A percentile compares a stretch with the other conserved stretches of the same genome.
Conservation (phyloP, 2,329 filamentous ascomycete genomes). For the Fusarium anguioides region DNA sequence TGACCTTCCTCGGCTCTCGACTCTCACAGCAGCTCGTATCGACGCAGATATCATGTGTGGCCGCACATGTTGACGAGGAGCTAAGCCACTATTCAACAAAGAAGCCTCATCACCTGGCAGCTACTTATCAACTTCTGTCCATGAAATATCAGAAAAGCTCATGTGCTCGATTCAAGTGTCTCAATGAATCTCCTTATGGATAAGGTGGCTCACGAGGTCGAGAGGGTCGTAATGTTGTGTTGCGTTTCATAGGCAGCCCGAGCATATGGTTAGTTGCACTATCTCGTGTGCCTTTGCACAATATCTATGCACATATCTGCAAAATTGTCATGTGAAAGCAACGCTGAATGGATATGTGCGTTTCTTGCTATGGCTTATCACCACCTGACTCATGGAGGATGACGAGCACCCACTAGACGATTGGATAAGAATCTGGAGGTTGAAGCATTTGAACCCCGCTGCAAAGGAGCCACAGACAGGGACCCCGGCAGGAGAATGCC, state of each 20-base stretch:
- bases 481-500: constrained; percentile 17
- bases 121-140: neutral
- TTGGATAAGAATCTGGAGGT: constrained; percentile 28
- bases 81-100: constrained; percentile 17
- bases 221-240: neutral
- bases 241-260: constrained; percentile 1
- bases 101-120: too few relatives aligned
- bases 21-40: neutral
- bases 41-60: neutral
- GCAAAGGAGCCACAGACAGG: constrained; percentile 17
- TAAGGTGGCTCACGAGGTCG: constrained; percentile 25
- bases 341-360: neutral
- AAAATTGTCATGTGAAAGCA: constrained; percentile 6
- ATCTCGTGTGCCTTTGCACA: neutral
- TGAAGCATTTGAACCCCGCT: constrained; percentile 17
- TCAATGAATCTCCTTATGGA: neutral
- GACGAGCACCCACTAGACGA: constrained; percentile 26
- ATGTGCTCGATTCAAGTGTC: constrained; percentile 28
- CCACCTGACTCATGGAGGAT: constrained; percentile 29
- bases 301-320: neutral
- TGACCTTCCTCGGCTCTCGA: neutral
- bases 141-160: neutral
- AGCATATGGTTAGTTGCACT: neutral
- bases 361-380: neutral
- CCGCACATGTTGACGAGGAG: neutral